A percentile compares a stretch with the other conserved stretches of the same genome.
Evolutionary conservation across 2,329 filamentous ascomycete genomes (phyloP).

Genomic region (Hirsutella rhossiliensis): DNA sequence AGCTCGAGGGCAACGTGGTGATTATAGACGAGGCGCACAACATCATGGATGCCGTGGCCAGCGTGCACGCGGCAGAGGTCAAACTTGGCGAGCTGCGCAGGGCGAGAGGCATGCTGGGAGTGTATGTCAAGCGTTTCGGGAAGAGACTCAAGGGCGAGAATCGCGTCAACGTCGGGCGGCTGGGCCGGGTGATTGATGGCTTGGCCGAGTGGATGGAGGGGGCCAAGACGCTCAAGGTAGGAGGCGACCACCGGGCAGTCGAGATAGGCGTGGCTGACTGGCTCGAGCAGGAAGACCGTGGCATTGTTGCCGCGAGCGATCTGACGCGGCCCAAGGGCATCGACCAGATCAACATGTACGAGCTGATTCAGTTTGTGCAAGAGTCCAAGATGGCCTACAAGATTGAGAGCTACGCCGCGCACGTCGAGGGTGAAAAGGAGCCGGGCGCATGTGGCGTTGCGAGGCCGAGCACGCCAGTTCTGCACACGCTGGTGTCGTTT

Average conservation of each 20-base stretch:
- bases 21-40: conserved; percentile 98
- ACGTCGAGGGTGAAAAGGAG: conserved; percentile 38
- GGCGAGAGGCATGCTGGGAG: conserved; percentile 62
- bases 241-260: not conserved
- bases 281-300: conserved; percentile 34
- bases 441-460: conserved; percentile 8
- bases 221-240: conserved; percentile 33
- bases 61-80: conserved; percentile 72
- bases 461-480: conserved; percentile 30
- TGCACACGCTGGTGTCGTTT: conserved; percentile 48
- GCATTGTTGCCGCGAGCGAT: conserved; percentile 56
- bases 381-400: conserved; percentile 90
- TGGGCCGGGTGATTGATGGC: conserved; percentile 72
- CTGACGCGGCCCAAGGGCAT: conserved; percentile 75
- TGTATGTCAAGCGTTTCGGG: conserved; percentile 79
- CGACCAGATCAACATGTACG: conserved; percentile 91
- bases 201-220: conserved; percentile 56
- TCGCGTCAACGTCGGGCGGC: conserved; percentile 79
- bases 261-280: not conserved
- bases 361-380: conserved; percentile 76
- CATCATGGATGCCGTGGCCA: conserved; percentile 86
- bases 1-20: conserved; percentile 77
- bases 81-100: conserved; percentile 59
- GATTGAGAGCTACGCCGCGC: conserved; percentile 74
- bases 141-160: conserved; percentile 85